Evolutionary conservation across 805 yeast genomes (phyloP).

Genomic region (Lipomyces orientalis): DNA sequence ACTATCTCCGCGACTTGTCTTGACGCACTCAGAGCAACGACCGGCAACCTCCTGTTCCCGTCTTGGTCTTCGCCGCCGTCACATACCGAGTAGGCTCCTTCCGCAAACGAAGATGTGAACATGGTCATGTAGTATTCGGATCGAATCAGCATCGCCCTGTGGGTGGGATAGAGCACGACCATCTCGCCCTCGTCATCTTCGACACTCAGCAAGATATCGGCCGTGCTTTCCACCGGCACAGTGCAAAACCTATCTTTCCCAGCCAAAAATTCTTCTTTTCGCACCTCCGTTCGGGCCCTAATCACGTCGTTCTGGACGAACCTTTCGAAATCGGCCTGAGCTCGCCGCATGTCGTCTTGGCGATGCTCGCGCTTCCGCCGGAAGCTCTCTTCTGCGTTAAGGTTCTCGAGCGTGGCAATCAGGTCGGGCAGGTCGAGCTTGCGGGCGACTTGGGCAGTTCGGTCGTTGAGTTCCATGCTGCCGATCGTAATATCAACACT

Average conservation of each 20-base stretch:
- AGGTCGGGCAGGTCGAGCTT: constrained; percentile 49
- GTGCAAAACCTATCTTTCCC: not conserved
- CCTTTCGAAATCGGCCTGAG: constrained; percentile 39
- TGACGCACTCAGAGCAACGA: constrained; percentile 46
- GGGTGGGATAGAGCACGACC: constrained; percentile 61
- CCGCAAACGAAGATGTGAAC: constrained; percentile 60
- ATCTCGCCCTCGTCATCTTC: constrained; percentile 21
- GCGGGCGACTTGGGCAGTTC: constrained; percentile 46
- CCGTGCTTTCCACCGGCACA: constrained; percentile 34
- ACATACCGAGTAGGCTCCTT: constrained; percentile 37
- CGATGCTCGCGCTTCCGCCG: constrained; percentile 46
- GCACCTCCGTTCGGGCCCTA: constrained; percentile 14
- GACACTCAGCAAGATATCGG: constrained; percentile 30
- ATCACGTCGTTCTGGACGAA: constrained; percentile 45
- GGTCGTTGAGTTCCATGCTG: constrained; percentile 38
- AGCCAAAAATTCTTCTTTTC: not conserved
- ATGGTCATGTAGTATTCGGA: constrained; percentile 69
- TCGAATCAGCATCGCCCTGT: constrained; percentile 63
- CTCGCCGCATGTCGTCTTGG: constrained; percentile 46
- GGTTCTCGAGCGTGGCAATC: constrained; percentile 46
- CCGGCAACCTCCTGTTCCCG: constrained; percentile 32
- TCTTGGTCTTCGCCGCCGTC: constrained; percentile 12
- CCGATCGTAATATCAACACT: constrained; percentile 50
- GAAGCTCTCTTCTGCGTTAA: constrained; percentile 41
- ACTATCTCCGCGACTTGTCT: constrained; percentile 56